Evolutionary conservation across 192 early-diverging fungal genomes (phyloP), one percentile per base, ranked within the genome.

Genomic region (Backusella parvicylindrica): DNA sequence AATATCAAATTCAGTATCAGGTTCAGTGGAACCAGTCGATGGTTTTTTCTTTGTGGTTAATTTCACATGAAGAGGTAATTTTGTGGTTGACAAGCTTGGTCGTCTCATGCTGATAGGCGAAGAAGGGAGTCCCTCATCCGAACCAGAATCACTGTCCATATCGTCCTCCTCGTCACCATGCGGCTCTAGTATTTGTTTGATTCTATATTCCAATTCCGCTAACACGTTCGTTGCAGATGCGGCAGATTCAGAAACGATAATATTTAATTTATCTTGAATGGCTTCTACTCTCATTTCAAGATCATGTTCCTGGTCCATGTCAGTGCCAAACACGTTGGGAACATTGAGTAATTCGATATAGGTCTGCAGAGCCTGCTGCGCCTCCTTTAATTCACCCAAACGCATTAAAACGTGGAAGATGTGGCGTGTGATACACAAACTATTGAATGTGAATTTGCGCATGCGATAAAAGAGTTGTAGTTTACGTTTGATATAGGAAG

Each of bases 341-440:
- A 84, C 77, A 36, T 81, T 86, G 8, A 86, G 82, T 75, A 91
- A 77, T 31, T 82, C 76, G 49, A 85, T 68, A 78, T 94, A 94
- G 1, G 88, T 83, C 49, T 78, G 73, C 12, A 94, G 71, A 26
- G 91, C 91, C 74, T 90, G 75, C 18, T 86, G 82, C 0, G 91
- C 92, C 77, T 94, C 91, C 64, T 90, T 87, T 73, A 86, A 90
- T 66, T 92, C 88, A 50, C 92, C 92, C 9, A 87, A 74, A 23
- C 75, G 71, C 5, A 88, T 75, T 18, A 91, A 82, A 0, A 85
- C 78, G 32, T 84, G 77, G 67, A 90, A 82, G 8, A 92, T 79
- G 72, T 89, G 90, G 1, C 91, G 91, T 65, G 89, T 41, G 47
- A 92, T 83, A 2, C 84, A 81, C 16, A 91, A 90, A 67, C 90